phyloP scores from a whole-genome alignment of 164 flowering plant species.

The Echeveria elegans region DNA sequence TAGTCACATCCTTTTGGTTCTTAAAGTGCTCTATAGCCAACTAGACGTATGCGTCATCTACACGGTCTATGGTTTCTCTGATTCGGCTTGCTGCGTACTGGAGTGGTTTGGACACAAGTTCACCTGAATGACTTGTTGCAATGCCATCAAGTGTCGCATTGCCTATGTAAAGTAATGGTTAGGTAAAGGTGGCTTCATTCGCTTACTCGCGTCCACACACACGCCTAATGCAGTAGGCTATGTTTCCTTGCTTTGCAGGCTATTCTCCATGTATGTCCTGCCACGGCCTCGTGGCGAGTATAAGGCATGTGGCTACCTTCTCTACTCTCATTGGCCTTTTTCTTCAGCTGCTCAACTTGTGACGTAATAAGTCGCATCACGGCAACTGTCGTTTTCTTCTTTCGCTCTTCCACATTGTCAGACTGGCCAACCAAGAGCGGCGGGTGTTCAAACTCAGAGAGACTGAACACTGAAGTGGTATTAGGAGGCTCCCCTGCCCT shows the following conservation, averaged over 20 bases:
- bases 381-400: conserved; percentile 19
- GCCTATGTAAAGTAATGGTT: conserved; percentile 27
- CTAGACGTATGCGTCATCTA: conserved; percentile 23
- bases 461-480: conserved; percentile 10
- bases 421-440: conserved; percentile 26
- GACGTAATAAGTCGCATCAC: conserved; percentile 21
- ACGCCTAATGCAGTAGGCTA: conserved; percentile 20
- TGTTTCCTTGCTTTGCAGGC: conserved; percentile 31
- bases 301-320: conserved; percentile 10
- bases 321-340: conserved; percentile 18
- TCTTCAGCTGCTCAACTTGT: conserved; percentile 30
- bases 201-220: conserved; percentile 22
- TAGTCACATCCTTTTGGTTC: conserved; percentile 17
- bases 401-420: conserved; percentile 16
- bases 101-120: conserved; percentile 23
- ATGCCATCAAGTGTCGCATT: conserved; percentile 28
- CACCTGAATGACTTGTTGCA: conserved; percentile 20
- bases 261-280: conserved; percentile 35
- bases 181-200: conserved; percentile 34
- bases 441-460: conserved; percentile 21
- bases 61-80: conserved; percentile 25
- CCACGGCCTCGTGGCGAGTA: conserved; percentile 32
- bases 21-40: conserved; percentile 20
- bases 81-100: conserved; percentile 22
- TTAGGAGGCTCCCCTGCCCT: conserved; percentile 17